Conservation (phyloP, 306 rosid genomes). For the Corylus americana region DNA sequence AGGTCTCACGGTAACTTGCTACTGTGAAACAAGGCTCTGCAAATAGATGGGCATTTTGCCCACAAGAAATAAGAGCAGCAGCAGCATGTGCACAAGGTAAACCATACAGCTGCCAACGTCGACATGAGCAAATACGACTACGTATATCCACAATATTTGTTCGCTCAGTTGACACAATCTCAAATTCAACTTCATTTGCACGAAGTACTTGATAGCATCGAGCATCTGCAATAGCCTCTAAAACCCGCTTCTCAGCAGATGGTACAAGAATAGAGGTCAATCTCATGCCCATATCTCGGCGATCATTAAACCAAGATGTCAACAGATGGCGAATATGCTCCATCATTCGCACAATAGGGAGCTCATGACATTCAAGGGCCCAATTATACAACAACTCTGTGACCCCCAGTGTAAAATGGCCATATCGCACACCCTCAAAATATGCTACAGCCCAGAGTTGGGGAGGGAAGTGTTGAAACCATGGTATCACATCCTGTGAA, state of each 20-base stretch:
- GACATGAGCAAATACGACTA: constrained; percentile 89
- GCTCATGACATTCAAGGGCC: constrained; percentile 99
- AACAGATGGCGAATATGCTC: constrained; percentile 82
- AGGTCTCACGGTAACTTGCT: constrained; percentile 68
- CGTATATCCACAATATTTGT: constrained; percentile 94
- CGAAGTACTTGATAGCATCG: constrained; percentile 96
- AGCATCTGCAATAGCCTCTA: constrained; percentile 92
- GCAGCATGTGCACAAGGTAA: constrained; percentile 99
- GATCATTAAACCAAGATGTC: constrained; percentile 70
- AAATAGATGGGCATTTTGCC: constrained; percentile 79
- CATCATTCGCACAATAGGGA: constrained; percentile 96
- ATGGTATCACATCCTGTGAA: constrained; percentile 75
- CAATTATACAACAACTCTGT: constrained; percentile 94
- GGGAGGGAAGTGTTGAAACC: constrained; percentile 93
- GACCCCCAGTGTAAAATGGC: constrained; percentile 84
- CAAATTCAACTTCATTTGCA: constrained; percentile 96
- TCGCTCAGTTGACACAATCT: constrained; percentile 94
- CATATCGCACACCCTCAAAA: constrained; percentile 92
- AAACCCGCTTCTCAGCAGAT: constrained; percentile 80
- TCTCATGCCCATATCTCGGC: constrained; percentile 79
- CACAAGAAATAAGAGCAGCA: constrained; percentile 94
- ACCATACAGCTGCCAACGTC: constrained; percentile 96
- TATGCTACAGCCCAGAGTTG: constrained; percentile 96
- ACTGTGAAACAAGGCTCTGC: constrained; percentile 95
- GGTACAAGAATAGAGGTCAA: constrained; percentile 91